Evolutionary conservation across 495 filamentous ascomycete genomes (phyloP), one percentile per base, ranked within the genome.

Genomic region (Cetradonia linearis): DNA sequence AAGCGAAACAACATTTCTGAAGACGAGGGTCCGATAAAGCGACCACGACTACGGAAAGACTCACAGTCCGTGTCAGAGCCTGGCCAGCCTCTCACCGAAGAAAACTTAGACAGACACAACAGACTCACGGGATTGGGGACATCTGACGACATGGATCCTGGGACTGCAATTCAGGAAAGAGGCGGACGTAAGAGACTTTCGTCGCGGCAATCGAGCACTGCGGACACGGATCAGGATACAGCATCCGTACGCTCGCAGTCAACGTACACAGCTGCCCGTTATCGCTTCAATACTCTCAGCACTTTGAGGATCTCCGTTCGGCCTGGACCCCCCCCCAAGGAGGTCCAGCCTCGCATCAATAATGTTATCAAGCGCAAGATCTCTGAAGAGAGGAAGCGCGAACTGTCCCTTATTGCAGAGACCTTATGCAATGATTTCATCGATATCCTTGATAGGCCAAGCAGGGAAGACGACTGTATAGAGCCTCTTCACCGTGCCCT

Each of bases 381-480:
- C 16, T 18, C 13, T 5, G 38, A 40, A 18, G 16, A 2, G 5
- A 40, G 38, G 10, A 40, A 40, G 38, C 16, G 1, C 38, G 38
- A 40, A 18, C 38, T 40, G 16, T 40, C 38, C 6, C 38, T 40
- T 40, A 40, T 40, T 18, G 6, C 38, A n/a, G 16, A 40, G 38
- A n/a, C 38, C 38, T 40, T 40, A 6, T 40, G 38, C 38, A 18
- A 52, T 61, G 20, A 57, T n/a, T 56, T 64, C 23, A 49, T 55
- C 52, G 3, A 4, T 27, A 7, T n/a, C 1, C 49, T 61, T 18
- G 6, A 30, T n/a, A 50, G 49, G 20, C 48, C 62, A 4, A 11
- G 36, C n/a, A 42, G 62, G 37, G 60, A 55, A 31, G 63, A 65
- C 33, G 60, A 65, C 2, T 55, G 5, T 5, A 44, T 65, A 1